Evolutionary conservation across 176 grass and related monocot species (phyloP).

Genomic region (Eleusine coracana): DNA sequence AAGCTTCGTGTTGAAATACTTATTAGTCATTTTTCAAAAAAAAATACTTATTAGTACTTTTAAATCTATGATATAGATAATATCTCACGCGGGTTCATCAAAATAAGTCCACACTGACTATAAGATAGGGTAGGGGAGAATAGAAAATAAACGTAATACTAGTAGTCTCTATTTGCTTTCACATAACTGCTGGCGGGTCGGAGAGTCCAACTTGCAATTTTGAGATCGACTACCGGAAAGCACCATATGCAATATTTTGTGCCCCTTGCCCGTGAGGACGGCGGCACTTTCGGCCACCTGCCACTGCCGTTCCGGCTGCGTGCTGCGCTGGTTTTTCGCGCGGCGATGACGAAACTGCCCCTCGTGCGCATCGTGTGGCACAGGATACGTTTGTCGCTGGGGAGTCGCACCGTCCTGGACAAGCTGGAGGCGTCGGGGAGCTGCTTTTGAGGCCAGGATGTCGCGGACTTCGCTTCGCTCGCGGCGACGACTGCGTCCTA

Average conservation of each 20-base stretch:
- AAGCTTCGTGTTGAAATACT: no score
- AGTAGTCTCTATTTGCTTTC: not conserved
- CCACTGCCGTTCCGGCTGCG: constrained; percentile 23
- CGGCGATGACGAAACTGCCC: constrained; percentile 51
- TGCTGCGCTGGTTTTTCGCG: constrained; percentile 15
- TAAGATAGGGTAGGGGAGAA: not conserved
- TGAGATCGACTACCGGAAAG: not conserved
- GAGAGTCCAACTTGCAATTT: not conserved
- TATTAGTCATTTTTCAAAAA: no score
- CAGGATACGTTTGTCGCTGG: not conserved
- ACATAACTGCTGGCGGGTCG: not conserved
- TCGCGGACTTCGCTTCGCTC: not conserved
- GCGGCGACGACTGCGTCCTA: constrained; percentile 9
- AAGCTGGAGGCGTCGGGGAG: constrained; percentile 19
- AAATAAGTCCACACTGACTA: no score
- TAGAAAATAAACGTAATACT: not conserved
- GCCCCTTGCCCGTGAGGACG: constrained; percentile 21
- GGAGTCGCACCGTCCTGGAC: constrained; percentile 11
- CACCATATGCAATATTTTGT: not conserved
- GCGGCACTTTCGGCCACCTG: constrained; percentile 39
- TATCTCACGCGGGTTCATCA: no score
- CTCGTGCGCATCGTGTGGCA: constrained; percentile 8
- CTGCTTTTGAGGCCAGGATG: constrained; percentile 45
- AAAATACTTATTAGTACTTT: no score
- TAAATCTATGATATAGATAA: no score